Evolutionary conservation across 306 rosid species (phyloP).

Genomic region (Delonix regia): DNA sequence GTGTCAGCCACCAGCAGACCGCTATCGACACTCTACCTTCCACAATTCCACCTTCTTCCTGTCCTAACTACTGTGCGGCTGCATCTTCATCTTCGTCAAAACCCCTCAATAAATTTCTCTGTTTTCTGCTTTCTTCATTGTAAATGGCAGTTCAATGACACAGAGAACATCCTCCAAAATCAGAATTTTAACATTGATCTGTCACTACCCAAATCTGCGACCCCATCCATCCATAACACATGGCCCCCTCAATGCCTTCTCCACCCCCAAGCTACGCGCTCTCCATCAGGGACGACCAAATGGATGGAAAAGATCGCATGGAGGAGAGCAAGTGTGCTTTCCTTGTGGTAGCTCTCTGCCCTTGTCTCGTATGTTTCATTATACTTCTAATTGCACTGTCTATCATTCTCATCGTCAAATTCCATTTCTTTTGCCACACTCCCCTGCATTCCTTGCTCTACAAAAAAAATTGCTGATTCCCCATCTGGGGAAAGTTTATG

Average conservation of each 20-base stretch:
- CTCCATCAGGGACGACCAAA: constrained; percentile 47
- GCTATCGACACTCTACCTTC: neutral
- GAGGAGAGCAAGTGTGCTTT: constrained; percentile 55
- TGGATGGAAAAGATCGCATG: constrained; percentile 42
- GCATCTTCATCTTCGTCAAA: neutral
- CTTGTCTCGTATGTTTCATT: constrained; percentile 81
- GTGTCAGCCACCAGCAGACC: neutral
- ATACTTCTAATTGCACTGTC: constrained; percentile 57
- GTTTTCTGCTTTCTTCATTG: neutral
- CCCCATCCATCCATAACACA: constrained; percentile 28
- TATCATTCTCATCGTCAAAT: constrained; percentile 68
- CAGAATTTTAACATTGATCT: constrained; percentile 26
- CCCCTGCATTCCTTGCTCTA: constrained; percentile 65
- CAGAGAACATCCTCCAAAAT: constrained; percentile 36
- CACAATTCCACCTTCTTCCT: neutral
- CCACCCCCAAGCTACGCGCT: constrained; percentile 60
- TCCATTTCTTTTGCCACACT: constrained; percentile 81
- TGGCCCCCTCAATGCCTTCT: constrained; percentile 52
- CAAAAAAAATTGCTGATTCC: constrained; percentile 62
- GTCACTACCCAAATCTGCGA: constrained; percentile 1
- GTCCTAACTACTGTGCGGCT: neutral
- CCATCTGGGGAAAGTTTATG: neutral
- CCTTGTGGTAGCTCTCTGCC: constrained; percentile 80
- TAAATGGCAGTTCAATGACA: constrained; percentile 74
- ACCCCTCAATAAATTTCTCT: neutral